These are phyloP conservation scores for Lithospermum erythrorhizon DNA, from an alignment of 257 asterid genomes.

Conservation along the genomic window DNA sequence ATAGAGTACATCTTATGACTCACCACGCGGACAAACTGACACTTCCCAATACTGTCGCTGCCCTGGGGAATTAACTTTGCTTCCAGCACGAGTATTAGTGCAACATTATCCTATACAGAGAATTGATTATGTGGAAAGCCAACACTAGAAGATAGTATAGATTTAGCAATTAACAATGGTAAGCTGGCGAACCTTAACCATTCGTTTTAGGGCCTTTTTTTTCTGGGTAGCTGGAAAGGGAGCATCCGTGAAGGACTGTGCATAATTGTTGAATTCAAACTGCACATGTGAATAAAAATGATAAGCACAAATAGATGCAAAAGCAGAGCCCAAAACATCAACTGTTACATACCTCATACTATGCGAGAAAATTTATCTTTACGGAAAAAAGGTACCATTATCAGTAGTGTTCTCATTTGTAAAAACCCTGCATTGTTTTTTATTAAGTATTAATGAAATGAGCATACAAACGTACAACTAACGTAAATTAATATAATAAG, in stretches of 20 bases:
- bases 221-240: constrained; percentile 67
- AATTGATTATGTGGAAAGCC: constrained; percentile 5
- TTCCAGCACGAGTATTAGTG: constrained; percentile 83
- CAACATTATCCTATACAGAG: constrained; percentile 76
- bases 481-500: constrained; percentile 7
- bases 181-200: constrained; percentile 56
- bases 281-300: neutral
- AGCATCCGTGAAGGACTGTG: constrained; percentile 86
- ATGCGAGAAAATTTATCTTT: constrained; percentile 69
- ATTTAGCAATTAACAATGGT: constrained; percentile 1
- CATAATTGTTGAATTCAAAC: constrained; percentile 85
- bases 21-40: constrained; percentile 98
- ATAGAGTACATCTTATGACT: constrained; percentile 19
- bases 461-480: constrained; percentile 3
- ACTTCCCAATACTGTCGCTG: constrained; percentile 68
- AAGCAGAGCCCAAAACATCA: constrained; percentile 2
- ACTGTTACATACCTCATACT: constrained; percentile 52
- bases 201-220: constrained; percentile 64
- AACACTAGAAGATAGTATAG: constrained; percentile 3
- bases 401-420: constrained; percentile 36
- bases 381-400: constrained; percentile 86
- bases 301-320: neutral
- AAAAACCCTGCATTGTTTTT: constrained; percentile 34
- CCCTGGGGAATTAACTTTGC: constrained; percentile 81
- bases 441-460: constrained; percentile 9